Conservation (phyloP, 2,329 filamentous ascomycete species). For the Ascochyta koolunga region DNA sequence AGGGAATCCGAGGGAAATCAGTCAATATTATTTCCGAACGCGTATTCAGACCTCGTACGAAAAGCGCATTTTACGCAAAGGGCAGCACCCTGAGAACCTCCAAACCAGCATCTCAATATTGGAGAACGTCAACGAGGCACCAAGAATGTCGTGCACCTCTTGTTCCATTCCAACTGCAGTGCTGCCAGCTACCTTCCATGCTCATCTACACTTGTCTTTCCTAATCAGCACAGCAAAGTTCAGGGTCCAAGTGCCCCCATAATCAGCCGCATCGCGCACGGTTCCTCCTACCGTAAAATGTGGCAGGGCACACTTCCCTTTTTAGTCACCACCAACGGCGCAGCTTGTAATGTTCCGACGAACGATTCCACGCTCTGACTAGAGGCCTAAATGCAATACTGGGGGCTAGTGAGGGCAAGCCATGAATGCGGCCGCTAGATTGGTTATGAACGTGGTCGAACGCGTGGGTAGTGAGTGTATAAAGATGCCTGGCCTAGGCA, state of each 20-base stretch:
- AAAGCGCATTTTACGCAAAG: background rate
- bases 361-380: slow-evolving; percentile 13
- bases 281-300: background rate
- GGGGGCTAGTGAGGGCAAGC: slow-evolving; percentile 16
- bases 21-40: slow-evolving; percentile 2
- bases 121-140: background rate
- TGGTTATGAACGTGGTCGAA: slow-evolving; percentile 11
- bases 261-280: slow-evolving; percentile 17
- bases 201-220: slow-evolving; percentile 5
- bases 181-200: background rate
- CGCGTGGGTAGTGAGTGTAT: slow-evolving; percentile 7
- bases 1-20: slow-evolving; percentile 11
- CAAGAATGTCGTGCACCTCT: background rate
- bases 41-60: background rate
- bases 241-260: slow-evolving; percentile 7
- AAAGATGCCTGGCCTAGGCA: slow-evolving; percentile 21
- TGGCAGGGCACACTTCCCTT: slow-evolving; percentile 13
- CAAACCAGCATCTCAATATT: background rate
- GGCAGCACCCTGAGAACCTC: slow-evolving; percentile 3
- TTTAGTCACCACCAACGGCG: slow-evolving; percentile 9
- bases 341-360: slow-evolving; percentile 17
- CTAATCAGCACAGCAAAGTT: slow-evolving; percentile 1
- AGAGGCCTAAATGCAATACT: slow-evolving; percentile 9
- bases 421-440: slow-evolving; percentile 11
- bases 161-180: slow-evolving; percentile 3